Evolutionary conservation across 257 asterid species (phyloP).

Genomic region (Penstemon newberryi): DNA sequence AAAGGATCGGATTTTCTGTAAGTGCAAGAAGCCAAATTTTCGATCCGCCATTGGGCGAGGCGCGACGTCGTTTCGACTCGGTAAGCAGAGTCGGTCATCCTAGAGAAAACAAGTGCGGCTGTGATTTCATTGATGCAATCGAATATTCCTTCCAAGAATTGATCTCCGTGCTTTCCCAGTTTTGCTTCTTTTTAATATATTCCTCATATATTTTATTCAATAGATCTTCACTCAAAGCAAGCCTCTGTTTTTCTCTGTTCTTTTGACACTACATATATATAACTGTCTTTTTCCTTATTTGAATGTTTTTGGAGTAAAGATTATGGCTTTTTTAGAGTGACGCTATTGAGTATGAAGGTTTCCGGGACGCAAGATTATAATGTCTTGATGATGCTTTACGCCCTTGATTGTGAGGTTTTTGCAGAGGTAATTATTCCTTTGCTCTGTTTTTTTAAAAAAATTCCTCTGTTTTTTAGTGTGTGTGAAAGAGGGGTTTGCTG

Average conservation of each 20-base stretch:
- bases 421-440: slow-evolving; percentile 15
- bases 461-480: slow-evolving; percentile 13
- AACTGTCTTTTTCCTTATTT: neutral
- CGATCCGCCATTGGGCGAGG: slow-evolving; percentile 94
- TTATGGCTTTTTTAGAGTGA: slow-evolving; percentile 16
- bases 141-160: slow-evolving; percentile 67
- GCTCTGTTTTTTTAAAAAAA: neutral
- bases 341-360: slow-evolving; percentile 32
- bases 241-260: slow-evolving; percentile 12
- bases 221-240: neutral
- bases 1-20: slow-evolving; percentile 84
- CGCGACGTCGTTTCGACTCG: slow-evolving; percentile 91
- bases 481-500: slow-evolving; percentile 7
- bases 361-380: slow-evolving; percentile 46
- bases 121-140: slow-evolving; percentile 91
- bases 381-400: slow-evolving; percentile 41
- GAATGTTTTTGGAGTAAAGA: neutral
- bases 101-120: slow-evolving; percentile 62
- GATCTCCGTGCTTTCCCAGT: slow-evolving; percentile 95
- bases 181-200: slow-evolving; percentile 21
- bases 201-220: slow-evolving; percentile 9
- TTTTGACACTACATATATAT: neutral
- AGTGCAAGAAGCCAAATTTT: slow-evolving; percentile 55
- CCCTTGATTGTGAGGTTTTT: slow-evolving; percentile 54
- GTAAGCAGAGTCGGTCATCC: slow-evolving; percentile 90